Evolutionary conservation across 1,284 basidiomycete species (phyloP).

Genomic region (Meripilus lineatus): DNA sequence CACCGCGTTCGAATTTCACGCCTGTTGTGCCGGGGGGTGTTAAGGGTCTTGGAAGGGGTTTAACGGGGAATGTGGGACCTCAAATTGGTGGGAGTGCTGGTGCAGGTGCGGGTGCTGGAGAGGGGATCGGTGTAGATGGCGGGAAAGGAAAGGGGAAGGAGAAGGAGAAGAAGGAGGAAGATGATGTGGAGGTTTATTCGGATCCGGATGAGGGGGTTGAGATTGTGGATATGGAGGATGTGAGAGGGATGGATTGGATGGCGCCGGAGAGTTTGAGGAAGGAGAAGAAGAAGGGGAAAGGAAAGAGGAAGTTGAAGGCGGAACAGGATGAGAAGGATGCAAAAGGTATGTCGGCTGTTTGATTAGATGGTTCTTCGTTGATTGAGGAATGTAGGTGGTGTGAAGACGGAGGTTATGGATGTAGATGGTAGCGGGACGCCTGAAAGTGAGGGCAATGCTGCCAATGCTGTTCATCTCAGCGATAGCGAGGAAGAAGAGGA

Average conservation of each 20-base stretch:
- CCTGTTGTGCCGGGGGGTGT: conserved; percentile 36
- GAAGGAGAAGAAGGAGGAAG: conserved; percentile 30
- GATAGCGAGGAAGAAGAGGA: conserved; percentile 87
- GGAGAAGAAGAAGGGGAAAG: conserved; percentile 42
- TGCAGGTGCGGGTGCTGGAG: conserved; percentile 20
- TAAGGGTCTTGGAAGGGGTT: conserved; percentile 39
- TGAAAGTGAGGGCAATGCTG: conserved; percentile 47
- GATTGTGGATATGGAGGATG: conserved; percentile 83
- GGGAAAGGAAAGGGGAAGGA: conserved; percentile 21
- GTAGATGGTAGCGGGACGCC: conserved; percentile 28
- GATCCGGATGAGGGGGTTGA: conserved; percentile 85
- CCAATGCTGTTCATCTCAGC: conserved; percentile 75
- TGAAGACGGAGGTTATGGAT: conserved; percentile 25
- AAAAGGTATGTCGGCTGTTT: conserved; percentile 30
- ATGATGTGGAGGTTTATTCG: conserved; percentile 74
- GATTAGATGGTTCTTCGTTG: not conserved
- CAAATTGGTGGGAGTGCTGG: conserved; percentile 37
- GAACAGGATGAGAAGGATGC: conserved; percentile 46
- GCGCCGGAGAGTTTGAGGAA: conserved; percentile 77
- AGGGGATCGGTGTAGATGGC: conserved; percentile 14
- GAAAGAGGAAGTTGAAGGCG: conserved; percentile 33
- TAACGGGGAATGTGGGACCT: conserved; percentile 39
- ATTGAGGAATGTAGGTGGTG: too few species aligned
- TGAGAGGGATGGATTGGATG: conserved; percentile 81
- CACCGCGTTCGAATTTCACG: conserved; percentile 51